Evolutionary conservation across 2,329 filamentous ascomycete species (phyloP).

Genomic region (Clonostachys rosea): DNA sequence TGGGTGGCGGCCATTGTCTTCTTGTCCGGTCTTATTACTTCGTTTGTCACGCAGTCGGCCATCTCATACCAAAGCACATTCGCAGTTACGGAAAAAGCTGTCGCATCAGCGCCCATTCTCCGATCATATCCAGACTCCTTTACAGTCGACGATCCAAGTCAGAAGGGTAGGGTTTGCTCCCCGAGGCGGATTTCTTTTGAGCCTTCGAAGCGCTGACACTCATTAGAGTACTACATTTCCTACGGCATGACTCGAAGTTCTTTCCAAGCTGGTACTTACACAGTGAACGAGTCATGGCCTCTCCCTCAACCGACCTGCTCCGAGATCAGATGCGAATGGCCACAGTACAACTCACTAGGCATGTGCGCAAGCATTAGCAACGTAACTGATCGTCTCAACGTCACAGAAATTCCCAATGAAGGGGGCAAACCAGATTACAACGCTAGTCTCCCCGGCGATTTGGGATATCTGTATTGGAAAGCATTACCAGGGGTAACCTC

Average conservation of each 20-base stretch:
- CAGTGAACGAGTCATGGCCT: slow-evolving; percentile 1
- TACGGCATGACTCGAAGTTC: neutral
- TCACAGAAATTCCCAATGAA: neutral
- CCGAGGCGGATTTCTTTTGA: too few species aligned
- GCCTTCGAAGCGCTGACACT: too few species aligned
- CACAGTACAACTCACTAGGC: slow-evolving; percentile 1
- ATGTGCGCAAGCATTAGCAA: slow-evolving; percentile 2
- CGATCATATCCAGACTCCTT: too few species aligned
- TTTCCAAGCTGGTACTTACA: slow-evolving; percentile 1
- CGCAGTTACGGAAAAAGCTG: neutral
- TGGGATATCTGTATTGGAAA: too few species aligned
- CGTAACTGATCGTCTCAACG: slow-evolving; percentile 1
- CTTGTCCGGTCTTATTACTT: slow-evolving; percentile 6
- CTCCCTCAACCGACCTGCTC: neutral
- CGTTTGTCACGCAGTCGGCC: slow-evolving; percentile 8
- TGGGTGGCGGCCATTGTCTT: slow-evolving; percentile 4
- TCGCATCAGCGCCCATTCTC: neutral
- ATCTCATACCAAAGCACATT: slow-evolving; percentile 4
- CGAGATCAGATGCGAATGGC: slow-evolving; percentile 1
- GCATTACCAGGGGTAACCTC: too few species aligned
- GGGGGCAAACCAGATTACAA: too few species aligned
- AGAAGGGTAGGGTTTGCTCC: too few species aligned
- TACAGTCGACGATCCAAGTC: too few species aligned
- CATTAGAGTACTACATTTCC: neutral
- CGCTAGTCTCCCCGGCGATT: too few species aligned